These are phyloP conservation scores for Vigna hirtella DNA, from an alignment of 306 rosid genomes.

Conservation along the genomic window DNA sequence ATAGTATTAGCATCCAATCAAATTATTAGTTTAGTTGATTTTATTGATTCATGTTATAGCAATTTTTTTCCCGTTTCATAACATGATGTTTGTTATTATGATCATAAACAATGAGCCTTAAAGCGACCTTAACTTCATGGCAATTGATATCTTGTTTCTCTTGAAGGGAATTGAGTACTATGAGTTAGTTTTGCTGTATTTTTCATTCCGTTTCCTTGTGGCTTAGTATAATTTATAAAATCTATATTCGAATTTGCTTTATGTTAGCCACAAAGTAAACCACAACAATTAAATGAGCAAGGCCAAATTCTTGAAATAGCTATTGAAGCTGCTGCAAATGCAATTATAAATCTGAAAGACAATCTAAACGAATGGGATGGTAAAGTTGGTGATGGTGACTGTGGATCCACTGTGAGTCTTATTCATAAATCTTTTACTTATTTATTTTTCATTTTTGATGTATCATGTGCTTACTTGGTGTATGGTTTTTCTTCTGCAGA, in stretches of 20 bases:
- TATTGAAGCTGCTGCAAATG: conserved; percentile 88
- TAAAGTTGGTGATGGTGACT: conserved; percentile 97
- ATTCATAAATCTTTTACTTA: conserved; percentile 31
- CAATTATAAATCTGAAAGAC: conserved; percentile 64
- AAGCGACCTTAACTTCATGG: neutral
- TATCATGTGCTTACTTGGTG: conserved; percentile 34
- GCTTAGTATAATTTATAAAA: conserved; percentile 28
- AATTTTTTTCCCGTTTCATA: neutral
- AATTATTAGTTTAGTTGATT: conserved; percentile 5
- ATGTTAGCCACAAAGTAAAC: conserved; percentile 65
- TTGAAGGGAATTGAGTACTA: neutral
- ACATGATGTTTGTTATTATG: neutral
- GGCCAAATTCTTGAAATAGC: conserved; percentile 78
- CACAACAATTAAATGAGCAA: conserved; percentile 72
- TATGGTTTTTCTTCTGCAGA: conserved; percentile 60
- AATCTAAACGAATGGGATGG: conserved; percentile 92
- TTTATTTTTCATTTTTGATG: conserved; percentile 32
- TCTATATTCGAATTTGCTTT: conserved; percentile 44
- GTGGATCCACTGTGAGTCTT: conserved; percentile 88
- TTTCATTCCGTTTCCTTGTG: neutral
- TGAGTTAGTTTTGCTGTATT: neutral
- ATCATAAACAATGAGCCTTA: conserved; percentile 1
- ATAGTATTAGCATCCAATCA: neutral
- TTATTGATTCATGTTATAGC: too few species aligned
- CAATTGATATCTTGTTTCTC: neutral